Conservation (phyloP, 139 green algal genomes). For the Chlorella sorokiniana region DNA sequence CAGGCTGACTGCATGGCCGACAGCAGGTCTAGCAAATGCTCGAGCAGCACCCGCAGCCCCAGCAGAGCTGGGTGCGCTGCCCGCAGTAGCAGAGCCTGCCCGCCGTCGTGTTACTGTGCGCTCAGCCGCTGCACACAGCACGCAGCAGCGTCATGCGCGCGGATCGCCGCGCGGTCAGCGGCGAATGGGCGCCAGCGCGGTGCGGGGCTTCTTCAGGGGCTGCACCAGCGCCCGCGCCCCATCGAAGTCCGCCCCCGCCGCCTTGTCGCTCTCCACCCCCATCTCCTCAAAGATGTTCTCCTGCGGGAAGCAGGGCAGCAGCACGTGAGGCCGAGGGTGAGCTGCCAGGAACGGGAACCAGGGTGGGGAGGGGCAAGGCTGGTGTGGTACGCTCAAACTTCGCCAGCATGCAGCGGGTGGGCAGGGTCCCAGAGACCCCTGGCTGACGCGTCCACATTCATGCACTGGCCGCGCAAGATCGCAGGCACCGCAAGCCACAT, state of each 20-base stretch:
- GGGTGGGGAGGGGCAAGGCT: neutral
- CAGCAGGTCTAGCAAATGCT: too few species aligned
- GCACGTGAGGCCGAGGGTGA: neutral
- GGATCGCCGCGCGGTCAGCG: neutral
- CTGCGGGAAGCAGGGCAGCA: constrained; percentile 19
- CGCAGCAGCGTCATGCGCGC: too few species aligned
- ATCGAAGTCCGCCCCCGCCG: constrained; percentile 39
- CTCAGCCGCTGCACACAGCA: too few species aligned
- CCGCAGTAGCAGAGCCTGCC: too few species aligned
- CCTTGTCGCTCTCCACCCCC: constrained; percentile 81
- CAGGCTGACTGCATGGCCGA: too few species aligned
- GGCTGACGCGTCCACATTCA: neutral
- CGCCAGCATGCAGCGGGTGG: too few species aligned
- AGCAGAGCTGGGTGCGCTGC: too few species aligned
- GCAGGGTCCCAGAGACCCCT: too few species aligned
- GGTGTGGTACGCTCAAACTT: too few species aligned
- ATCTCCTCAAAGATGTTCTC: constrained; percentile 82
- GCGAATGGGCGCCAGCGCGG: neutral
- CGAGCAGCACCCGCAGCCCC: too few species aligned
- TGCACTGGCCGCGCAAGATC: neutral
- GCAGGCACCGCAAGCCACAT: too few species aligned
- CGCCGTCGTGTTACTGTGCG: too few species aligned
- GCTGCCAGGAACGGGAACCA: neutral
- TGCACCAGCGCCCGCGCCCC: constrained; percentile 14
- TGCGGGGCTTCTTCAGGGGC: constrained; percentile 6